Base-by-base conservation (phyloP, 768 basidiomycete species). In the Chlorophyllum brunneum region DNA sequence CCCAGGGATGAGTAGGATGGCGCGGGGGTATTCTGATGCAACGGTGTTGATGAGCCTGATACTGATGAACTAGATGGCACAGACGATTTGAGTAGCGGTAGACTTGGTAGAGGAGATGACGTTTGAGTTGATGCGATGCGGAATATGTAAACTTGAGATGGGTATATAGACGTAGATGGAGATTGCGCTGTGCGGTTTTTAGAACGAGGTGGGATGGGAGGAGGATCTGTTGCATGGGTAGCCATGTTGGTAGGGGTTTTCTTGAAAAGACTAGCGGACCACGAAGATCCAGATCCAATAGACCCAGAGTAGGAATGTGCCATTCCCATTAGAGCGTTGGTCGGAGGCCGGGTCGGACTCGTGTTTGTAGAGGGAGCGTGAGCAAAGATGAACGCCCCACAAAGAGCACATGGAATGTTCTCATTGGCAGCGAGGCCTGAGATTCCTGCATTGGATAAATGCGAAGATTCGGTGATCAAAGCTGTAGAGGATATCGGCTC, bases 331-430 rank as follows among this genome's bases (percentile, higher is more conserved):
- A 63, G 59, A 54, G 76, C 67, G 55, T 73, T 63, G 5, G 67
- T 62, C 1, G 74, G 67, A 18, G 68, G 62, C 10, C 65, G 57
- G 5, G 46, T 44, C 34, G 62, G 61, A 22, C 61, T 29, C 24
- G 65, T 57, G 53, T 55, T 70, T 62, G 42, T 61, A 23, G 57
- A 65, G 53, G 29, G 78, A 67, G 65, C 18, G 16, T 44, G 51
- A 39, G 51, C 23, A 20, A 82, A 73, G 56, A 86, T 73, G 47
- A 70, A 72, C 59, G 66, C 72, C 22, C 88, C 93, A 58, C 92
- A 95, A 26, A 97, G 79, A 3, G 88, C 86, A 64, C 93, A 95
- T 5, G 78, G 75, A 31, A 93, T 73, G 43, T 78, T 82, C 57
- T 73, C 72, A 61, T 65, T 63, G 62, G 65, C 67, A 49, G 67